phyloP scores from a whole-genome alignment of 2,329 filamentous ascomycete species.

The Nothophaeocryptopus gaeumannii region DNA sequence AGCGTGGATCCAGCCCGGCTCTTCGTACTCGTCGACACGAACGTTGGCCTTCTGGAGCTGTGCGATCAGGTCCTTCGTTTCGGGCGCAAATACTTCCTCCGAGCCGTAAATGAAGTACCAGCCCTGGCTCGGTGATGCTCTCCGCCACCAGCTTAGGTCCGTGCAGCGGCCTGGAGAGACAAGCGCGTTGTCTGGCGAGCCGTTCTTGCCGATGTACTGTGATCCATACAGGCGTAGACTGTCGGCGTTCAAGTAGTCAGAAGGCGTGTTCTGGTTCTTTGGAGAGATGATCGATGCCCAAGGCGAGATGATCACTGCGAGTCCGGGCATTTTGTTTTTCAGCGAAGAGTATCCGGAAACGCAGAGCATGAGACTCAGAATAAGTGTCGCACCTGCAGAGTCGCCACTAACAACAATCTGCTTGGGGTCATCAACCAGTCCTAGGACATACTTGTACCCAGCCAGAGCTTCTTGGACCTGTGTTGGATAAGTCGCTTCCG shows the following conservation, averaged over 20 bases:
- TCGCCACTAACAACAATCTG: slow-evolving; percentile 72
- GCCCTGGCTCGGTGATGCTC: slow-evolving; percentile 63
- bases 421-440: slow-evolving; percentile 55
- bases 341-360: slow-evolving; percentile 52
- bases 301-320: slow-evolving; percentile 74
- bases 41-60: slow-evolving; percentile 55
- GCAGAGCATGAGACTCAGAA: slow-evolving; percentile 69
- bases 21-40: slow-evolving; percentile 57
- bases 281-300: slow-evolving; percentile 73
- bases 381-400: slow-evolving; percentile 73
- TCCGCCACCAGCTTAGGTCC: slow-evolving; percentile 63
- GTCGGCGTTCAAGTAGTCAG: slow-evolving; percentile 70
- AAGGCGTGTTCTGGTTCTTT: slow-evolving; percentile 64
- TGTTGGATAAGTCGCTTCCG: slow-evolving; percentile 68
- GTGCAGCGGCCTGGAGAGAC: slow-evolving; percentile 71
- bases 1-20: slow-evolving; percentile 69
- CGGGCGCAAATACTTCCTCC: slow-evolving; percentile 74
- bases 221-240: slow-evolving; percentile 67
- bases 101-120: slow-evolving; percentile 70
- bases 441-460: slow-evolving; percentile 69
- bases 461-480: slow-evolving; percentile 68
- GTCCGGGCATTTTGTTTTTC: slow-evolving; percentile 50
- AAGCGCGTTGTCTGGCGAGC: slow-evolving; percentile 52
- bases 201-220: slow-evolving; percentile 61
- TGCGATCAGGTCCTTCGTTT: slow-evolving; percentile 61